Evolutionary conservation across 73 alveolate genomes (phyloP).

Genomic region (Tetrahymena thermophila): DNA sequence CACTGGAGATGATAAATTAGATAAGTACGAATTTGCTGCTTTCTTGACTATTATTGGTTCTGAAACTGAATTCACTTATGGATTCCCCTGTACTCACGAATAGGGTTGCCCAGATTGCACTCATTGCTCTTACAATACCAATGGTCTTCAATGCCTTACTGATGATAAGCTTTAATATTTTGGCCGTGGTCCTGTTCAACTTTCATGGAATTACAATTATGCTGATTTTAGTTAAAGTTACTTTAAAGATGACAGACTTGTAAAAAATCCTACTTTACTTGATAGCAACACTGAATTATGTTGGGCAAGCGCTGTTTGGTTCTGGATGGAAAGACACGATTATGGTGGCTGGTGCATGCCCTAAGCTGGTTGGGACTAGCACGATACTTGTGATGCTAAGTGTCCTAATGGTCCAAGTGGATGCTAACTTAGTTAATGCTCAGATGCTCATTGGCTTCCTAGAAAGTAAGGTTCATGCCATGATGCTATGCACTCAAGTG

Average conservation of each 20-base stretch:
- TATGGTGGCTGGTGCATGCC: constrained; percentile 7
- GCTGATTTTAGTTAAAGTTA: background rate
- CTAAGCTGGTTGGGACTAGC: background rate
- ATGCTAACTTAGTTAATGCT: background rate
- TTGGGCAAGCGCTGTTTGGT: background rate
- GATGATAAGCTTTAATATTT: background rate
- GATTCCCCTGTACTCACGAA: background rate
- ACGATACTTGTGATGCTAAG: background rate
- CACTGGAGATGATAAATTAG: background rate
- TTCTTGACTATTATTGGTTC: background rate
- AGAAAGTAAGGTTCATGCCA: background rate
- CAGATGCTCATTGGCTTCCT: background rate
- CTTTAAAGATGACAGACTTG: background rate
- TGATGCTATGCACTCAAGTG: background rate
- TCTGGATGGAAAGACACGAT: background rate
- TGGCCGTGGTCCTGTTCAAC: background rate
- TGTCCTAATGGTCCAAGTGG: background rate
- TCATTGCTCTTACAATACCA: background rate
- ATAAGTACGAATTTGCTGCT: background rate
- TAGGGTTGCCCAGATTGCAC: background rate
- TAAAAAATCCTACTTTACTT: background rate
- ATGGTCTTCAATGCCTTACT: background rate
- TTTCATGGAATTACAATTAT: background rate
- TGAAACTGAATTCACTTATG: background rate
- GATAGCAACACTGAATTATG: background rate